Conservation (phyloP, 306 rosid species). For the Vigna angularis region DNA sequence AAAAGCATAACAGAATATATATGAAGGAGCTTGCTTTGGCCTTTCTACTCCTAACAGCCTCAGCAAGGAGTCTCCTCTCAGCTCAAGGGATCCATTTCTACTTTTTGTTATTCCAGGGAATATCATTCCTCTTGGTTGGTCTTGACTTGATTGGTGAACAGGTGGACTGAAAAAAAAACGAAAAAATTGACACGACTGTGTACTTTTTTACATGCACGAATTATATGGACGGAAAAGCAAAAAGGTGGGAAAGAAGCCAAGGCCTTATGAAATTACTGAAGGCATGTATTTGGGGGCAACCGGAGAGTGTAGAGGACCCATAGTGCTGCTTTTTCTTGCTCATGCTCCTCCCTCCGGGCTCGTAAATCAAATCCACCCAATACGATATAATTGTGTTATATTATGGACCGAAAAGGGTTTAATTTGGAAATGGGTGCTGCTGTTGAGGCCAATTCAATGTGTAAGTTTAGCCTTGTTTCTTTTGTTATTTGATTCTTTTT, state of each 20-base stretch:
- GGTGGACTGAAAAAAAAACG: slow-evolving; percentile 56
- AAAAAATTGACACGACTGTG: slow-evolving; percentile 32
- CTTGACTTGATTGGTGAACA: slow-evolving; percentile 95
- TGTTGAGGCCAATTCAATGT: slow-evolving; percentile 44
- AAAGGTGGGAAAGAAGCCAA: slow-evolving; percentile 23
- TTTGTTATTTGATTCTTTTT: slow-evolving; percentile 36
- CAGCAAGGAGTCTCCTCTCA: slow-evolving; percentile 92
- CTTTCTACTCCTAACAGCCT: slow-evolving; percentile 85
- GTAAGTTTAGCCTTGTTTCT: slow-evolving; percentile 39
- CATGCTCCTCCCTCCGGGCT: slow-evolving; percentile 36
- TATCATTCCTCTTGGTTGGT: slow-evolving; percentile 91
- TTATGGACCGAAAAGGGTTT: slow-evolving; percentile 39
- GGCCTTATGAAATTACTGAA: slow-evolving; percentile 30
- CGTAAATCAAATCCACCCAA: slow-evolving; percentile 34
- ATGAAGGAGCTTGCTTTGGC: slow-evolving; percentile 90
- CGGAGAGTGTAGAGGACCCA: slow-evolving; percentile 22
- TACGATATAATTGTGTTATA: slow-evolving; percentile 21
- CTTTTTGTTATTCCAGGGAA: slow-evolving; percentile 93
- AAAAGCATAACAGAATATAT: slow-evolving; percentile 84
- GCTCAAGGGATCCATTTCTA: slow-evolving; percentile 98
- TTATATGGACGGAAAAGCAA: slow-evolving; percentile 32
- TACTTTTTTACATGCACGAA: slow-evolving; percentile 18
- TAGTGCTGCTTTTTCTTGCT: slow-evolving; percentile 43
- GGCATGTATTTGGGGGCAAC: slow-evolving; percentile 13
- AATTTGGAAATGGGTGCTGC: slow-evolving; percentile 24